Evolutionary conservation across 2,329 filamentous ascomycete genomes (phyloP).

Genomic region (Phialophora verrucosa): DNA sequence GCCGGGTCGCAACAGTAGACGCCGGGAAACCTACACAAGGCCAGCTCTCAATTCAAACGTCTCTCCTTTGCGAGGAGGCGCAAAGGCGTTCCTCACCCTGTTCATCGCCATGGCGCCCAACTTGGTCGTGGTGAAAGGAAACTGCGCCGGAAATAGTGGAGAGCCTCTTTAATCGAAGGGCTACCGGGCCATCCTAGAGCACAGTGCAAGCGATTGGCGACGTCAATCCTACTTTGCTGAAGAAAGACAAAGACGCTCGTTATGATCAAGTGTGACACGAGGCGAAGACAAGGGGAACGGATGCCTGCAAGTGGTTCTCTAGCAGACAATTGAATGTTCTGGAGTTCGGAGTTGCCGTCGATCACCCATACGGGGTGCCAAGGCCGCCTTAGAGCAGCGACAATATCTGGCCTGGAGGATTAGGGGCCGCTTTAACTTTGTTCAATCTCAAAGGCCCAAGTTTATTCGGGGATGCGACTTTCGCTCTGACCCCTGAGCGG

Average conservation of each 20-base stretch:
- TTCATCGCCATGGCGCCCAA: slow-evolving; percentile 79
- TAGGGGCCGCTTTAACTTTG: not conserved
- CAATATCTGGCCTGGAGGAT: not conserved
- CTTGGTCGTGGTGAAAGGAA: slow-evolving; percentile 10
- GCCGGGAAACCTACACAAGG: slow-evolving; percentile 65
- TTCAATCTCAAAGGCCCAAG: not conserved
- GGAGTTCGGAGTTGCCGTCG: not conserved
- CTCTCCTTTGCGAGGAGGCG: slow-evolving; percentile 92
- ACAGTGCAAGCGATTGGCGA: slow-evolving; percentile 1
- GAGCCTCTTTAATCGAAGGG: slow-evolving; percentile 17
- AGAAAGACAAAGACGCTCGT: not conserved
- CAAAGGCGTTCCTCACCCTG: slow-evolving; percentile 91
- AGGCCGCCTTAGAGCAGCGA: not conserved
- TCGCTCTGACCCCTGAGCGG: not conserved
- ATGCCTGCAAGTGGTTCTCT: not conserved
- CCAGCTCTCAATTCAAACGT: slow-evolving; percentile 96
- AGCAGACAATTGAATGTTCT: not conserved
- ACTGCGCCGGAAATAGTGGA: slow-evolving; percentile 16
- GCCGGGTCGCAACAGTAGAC: slow-evolving; percentile 41
- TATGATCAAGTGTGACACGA: not conserved
- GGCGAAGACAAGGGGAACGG: not conserved
- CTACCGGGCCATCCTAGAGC: slow-evolving; percentile 32
- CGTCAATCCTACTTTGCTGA: not conserved
- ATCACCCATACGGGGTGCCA: not conserved
- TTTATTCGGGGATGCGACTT: not conserved